Conservation (phyloP, 2,329 filamentous ascomycete species). For the Cladorrhinum sp. region DNA sequence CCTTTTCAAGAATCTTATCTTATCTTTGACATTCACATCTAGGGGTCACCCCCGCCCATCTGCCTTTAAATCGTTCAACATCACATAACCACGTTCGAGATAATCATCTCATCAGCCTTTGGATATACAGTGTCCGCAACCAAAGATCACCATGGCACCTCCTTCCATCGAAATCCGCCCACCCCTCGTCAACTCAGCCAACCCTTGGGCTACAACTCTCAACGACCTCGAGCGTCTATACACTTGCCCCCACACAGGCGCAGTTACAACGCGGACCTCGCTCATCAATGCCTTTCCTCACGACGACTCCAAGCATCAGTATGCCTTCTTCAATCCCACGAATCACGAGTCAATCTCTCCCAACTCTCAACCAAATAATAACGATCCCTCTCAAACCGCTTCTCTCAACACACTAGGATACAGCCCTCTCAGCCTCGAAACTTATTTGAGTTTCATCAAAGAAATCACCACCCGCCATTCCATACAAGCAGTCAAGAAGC, state of each 20-base stretch:
- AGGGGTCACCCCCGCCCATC: background rate
- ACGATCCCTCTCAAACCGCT: conserved; percentile 32
- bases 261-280: conserved; percentile 71
- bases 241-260: conserved; percentile 61
- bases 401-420: conserved; percentile 73
- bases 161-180: conserved; percentile 55
- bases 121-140: background rate
- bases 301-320: conserved; percentile 58
- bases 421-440: conserved; percentile 58
- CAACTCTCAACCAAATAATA: conserved; percentile 15
- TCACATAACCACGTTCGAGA: background rate
- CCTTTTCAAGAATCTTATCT: conserved; percentile 24
- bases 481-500: conserved; percentile 42
- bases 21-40: conserved; percentile 21
- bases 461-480: conserved; percentile 35
- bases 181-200: conserved; percentile 71
- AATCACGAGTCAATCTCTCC: conserved; percentile 17
- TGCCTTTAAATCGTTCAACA: background rate
- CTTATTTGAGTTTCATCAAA: conserved; percentile 57
- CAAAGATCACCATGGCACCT: conserved; percentile 32
- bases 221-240: conserved; percentile 62
- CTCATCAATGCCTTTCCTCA: conserved; percentile 64
- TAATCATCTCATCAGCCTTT: background rate
- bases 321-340: conserved; percentile 57
- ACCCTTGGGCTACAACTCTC: conserved; percentile 69